Percentiles rank a stretch among this genome's conserved stretches.
phyloP scores from a whole-genome alignment of 495 filamentous ascomycete species.

The Daldinia loculata region DNA sequence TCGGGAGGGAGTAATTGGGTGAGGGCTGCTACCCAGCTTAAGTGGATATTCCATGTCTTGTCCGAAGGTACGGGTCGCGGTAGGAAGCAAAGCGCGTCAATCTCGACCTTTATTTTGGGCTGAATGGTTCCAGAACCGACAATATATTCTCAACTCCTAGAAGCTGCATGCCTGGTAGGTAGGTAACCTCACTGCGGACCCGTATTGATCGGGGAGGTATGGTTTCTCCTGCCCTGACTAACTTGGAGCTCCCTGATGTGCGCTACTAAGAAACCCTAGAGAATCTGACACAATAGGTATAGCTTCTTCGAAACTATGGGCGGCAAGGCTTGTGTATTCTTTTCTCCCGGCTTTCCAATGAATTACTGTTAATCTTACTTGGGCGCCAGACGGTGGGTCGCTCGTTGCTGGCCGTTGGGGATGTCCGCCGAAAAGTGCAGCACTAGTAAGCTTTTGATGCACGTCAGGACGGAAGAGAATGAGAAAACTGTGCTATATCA shows the following conservation, averaged over 20 bases:
- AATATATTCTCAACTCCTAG: slow-evolving; percentile 8
- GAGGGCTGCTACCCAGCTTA: slow-evolving; percentile 46
- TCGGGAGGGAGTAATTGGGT: slow-evolving; percentile 45
- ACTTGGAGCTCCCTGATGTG: slow-evolving; percentile 29
- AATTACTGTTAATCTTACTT: slow-evolving; percentile 44
- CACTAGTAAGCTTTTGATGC: slow-evolving; percentile 40
- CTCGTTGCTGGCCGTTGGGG: slow-evolving; percentile 45
- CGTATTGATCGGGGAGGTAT: slow-evolving; percentile 20
- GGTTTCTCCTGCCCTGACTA: slow-evolving; percentile 21
- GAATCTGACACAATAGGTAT: slow-evolving; percentile 34
- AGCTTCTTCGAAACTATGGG: slow-evolving; percentile 30
- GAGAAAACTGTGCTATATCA: slow-evolving; percentile 20
- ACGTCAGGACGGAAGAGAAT: slow-evolving; percentile 38
- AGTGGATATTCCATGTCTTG: slow-evolving; percentile 42
- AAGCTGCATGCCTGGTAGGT: slow-evolving; percentile 8
- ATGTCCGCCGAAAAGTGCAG: slow-evolving; percentile 46
- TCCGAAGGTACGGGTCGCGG: slow-evolving; percentile 27
- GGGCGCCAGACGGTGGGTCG: slow-evolving; percentile 44
- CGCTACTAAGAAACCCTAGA: slow-evolving; percentile 15
- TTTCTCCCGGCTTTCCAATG: slow-evolving; percentile 35
- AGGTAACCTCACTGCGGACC: slow-evolving; percentile 14
- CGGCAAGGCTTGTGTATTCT: slow-evolving; percentile 23
- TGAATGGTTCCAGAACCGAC: slow-evolving; percentile 13
- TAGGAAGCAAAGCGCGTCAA: slow-evolving; percentile 18
- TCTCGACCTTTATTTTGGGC: slow-evolving; percentile 30